Conservation (phyloP, 371 early-diverging fungal species). For the Syncephalastrum racemosum region DNA sequence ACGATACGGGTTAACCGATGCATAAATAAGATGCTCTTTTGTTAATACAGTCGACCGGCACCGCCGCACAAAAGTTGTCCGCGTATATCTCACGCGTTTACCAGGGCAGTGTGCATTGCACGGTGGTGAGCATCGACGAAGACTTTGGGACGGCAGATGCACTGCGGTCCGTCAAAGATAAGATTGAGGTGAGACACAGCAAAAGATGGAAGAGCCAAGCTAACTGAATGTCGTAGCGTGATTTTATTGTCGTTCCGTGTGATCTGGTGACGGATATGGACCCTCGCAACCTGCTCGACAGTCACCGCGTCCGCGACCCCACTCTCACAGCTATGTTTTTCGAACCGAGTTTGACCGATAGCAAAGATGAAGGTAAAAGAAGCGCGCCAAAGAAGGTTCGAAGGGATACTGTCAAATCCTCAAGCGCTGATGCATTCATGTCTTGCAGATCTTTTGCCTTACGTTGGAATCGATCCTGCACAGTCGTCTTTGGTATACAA, state of each 20-base stretch:
- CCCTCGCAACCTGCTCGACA: constrained; percentile 79
- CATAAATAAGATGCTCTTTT: constrained; percentile 73
- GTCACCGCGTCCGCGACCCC: constrained; percentile 74
- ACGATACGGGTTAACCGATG: neutral
- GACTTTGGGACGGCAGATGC: constrained; percentile 86
- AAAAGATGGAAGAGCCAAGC: neutral
- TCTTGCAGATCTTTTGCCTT: constrained; percentile 30
- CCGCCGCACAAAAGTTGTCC: constrained; percentile 53
- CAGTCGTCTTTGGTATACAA: constrained; percentile 76
- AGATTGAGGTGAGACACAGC: constrained; percentile 63
- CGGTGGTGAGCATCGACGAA: constrained; percentile 68
- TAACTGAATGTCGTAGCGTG: constrained; percentile 51
- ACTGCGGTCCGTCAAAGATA: constrained; percentile 72
- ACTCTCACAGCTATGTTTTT: constrained; percentile 80
- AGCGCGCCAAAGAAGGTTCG: too few relatives aligned
- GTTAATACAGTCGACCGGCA: constrained; percentile 53
- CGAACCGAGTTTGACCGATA: constrained; percentile 62
- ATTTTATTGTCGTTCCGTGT: constrained; percentile 89
- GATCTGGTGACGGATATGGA: constrained; percentile 85
- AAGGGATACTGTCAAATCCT: too few relatives aligned
- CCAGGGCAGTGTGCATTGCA: constrained; percentile 61
- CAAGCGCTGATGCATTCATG: neutral
- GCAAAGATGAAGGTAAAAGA: too few relatives aligned
- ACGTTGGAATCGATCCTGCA: constrained; percentile 78
- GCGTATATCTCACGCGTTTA: constrained; percentile 75